A percentile compares a stretch with the other conserved stretches of the same genome.
Conservation (phyloP, 352 stramenopile genomes). For the Phytophthora ramorum region DNA sequence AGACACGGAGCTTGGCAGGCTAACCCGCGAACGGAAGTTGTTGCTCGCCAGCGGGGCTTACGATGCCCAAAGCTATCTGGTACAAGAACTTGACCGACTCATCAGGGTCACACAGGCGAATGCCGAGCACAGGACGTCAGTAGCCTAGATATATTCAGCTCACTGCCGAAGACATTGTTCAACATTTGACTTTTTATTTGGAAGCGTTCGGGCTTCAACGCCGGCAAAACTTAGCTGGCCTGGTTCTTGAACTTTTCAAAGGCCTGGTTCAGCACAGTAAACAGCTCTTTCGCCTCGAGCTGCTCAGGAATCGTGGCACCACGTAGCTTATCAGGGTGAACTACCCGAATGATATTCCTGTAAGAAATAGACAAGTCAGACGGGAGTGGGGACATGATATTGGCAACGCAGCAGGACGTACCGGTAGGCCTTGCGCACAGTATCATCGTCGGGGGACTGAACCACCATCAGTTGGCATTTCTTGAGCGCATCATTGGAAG, state of each 20-base stretch:
- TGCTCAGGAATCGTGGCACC: constrained; percentile 79
- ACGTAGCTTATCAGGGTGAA: constrained; percentile 89
- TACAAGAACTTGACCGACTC: constrained; percentile 69
- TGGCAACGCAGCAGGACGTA: constrained; percentile 29
- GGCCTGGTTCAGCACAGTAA: constrained; percentile 89
- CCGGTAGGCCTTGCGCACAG: constrained; percentile 85
- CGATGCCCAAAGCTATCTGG: constrained; percentile 65
- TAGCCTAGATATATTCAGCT: constrained; percentile 4
- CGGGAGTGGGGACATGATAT: neutral
- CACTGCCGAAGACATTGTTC: constrained; percentile 1
- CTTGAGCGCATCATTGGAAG: constrained; percentile 70
- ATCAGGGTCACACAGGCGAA: constrained; percentile 47
- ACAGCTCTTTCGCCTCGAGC: constrained; percentile 86
- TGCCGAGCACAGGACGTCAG: constrained; percentile 18
- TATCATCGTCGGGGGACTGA: constrained; percentile 83
- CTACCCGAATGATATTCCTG: constrained; percentile 88
- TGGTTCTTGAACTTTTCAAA: constrained; percentile 87
- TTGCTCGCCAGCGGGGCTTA: constrained; percentile 71
- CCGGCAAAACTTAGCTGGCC: constrained; percentile 18
- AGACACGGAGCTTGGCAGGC: constrained; percentile 47
- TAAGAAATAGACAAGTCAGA: constrained; percentile 14
- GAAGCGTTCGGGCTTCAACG: neutral
- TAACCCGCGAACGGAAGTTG: constrained; percentile 61
- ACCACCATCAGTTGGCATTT: constrained; percentile 83
- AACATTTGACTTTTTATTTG: constrained; percentile 21